These are phyloP conservation scores for Boletellus ananas DNA, from an alignment of 768 basidiomycete genomes.

Conservation along the genomic window DNA sequence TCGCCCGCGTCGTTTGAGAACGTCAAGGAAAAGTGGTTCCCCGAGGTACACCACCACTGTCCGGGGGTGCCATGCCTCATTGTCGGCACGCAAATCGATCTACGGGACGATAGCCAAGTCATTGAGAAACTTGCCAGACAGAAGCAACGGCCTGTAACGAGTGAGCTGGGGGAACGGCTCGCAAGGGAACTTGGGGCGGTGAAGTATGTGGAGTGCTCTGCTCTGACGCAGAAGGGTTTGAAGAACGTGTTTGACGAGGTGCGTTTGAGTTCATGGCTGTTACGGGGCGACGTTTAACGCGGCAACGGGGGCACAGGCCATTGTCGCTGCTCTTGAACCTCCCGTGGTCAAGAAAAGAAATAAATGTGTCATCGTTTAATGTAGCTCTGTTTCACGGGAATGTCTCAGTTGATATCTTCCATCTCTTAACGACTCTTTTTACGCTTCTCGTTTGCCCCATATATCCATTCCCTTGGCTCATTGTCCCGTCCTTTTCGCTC, in stretches of 20 bases:
- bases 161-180: constrained; percentile 88
- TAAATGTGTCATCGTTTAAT: constrained; percentile 85
- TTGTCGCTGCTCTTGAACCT: constrained; percentile 97
- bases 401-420: constrained; percentile 30
- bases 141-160: constrained; percentile 90
- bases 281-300: constrained; percentile 5
- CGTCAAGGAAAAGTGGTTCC: constrained; percentile 99
- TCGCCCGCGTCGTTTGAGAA: constrained; percentile 99
- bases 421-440: constrained; percentile 34
- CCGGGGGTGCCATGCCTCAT: constrained; percentile 99
- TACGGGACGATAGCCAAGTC: constrained; percentile 90
- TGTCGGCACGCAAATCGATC: constrained; percentile 96
- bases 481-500: constrained; percentile 18
- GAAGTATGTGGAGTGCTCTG: constrained; percentile 99
- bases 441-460: constrained; percentile 32
- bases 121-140: constrained; percentile 94
- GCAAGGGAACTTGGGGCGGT: constrained; percentile 98
- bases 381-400: constrained; percentile 26
- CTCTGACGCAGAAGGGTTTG: constrained; percentile 96
- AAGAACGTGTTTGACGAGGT: constrained; percentile 99
- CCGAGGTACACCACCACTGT: constrained; percentile 99
- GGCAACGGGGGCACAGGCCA: constrained; percentile 51
- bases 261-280: constrained; percentile 29
- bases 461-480: constrained; percentile 29
- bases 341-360: constrained; percentile 81